Base-by-base conservation (phyloP, 352 stramenopile genomes). In the Phytophthora syringae region DNA sequence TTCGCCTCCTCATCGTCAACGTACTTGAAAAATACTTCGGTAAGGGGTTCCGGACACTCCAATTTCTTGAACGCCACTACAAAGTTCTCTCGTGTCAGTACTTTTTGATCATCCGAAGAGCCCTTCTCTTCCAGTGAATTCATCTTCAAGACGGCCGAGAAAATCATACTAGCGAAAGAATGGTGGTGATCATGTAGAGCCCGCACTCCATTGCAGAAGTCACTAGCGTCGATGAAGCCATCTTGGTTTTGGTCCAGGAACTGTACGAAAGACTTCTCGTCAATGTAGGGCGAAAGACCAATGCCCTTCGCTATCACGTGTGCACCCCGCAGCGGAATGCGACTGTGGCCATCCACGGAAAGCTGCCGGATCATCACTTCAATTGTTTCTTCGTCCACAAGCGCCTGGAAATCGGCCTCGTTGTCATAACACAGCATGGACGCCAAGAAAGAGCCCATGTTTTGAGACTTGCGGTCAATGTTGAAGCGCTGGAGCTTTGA, bases 401-500 rank as follows among this genome's bases (percentile, higher is more conserved):
- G 76, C 15, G 76, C 64, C 22, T 74, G 60, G 66, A 82, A 89
- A 66, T 90, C 85, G 2, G 65, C 70, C 25, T 91, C 85, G 28
- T 70, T 84, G 18, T 67, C 72, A 24, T 89, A 79, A 20, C 63
- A 6, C 30, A 92, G 60, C 76, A 91, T 87, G 3, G 40, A 76
- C 9, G 69, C 72, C 70, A 93, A 80, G 56, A 86, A 89, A 18
- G 64, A 79, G 4, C 73, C 82, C 79, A 93, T 89, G 55, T 88
- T 90, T 54, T 92, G 77, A 34, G 85, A 90, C 61, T 91, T 90
- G 67, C 85, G 85, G 34, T 89, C 57, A 37, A 90, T 89, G 65
- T 92, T 93, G 70, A 91, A 93, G n/a, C 76, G 67, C 64, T 93
- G 76, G 32, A 93, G 80, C 27, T 81, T 86, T n/a, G 73, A 42